phyloP scores from a whole-genome alignment of 331 rosid genomes.

The Acacia concinna region DNA sequence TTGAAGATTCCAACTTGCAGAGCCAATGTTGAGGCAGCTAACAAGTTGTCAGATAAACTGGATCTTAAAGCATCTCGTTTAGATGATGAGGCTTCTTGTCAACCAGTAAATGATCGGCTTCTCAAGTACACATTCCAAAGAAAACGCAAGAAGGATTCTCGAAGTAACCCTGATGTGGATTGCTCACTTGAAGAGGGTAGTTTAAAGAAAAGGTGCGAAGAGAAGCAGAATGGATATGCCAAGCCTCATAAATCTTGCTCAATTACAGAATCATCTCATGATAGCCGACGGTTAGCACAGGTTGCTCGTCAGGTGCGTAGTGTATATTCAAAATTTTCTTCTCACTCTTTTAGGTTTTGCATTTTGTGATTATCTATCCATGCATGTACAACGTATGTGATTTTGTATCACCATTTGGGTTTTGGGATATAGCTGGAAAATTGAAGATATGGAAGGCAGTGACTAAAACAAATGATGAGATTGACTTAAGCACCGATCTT shows the following conservation, averaged over 20 bases:
- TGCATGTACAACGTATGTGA: conserved; percentile 17
- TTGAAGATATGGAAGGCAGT: conserved; percentile 1
- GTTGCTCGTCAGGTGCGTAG: conserved; percentile 85
- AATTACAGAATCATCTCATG: conserved; percentile 57
- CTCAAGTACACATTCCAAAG: conserved; percentile 78
- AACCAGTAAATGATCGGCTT: conserved; percentile 48
- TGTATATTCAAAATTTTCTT: conserved; percentile 18
- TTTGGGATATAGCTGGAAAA: conserved; percentile 24
- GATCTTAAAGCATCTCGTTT: conserved; percentile 43
- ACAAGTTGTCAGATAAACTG: conserved; percentile 35
- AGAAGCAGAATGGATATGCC: conserved; percentile 46
- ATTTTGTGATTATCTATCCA: conserved; percentile 8
- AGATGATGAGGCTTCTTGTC: conserved; percentile 48
- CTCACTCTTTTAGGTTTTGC: conserved; percentile 18
- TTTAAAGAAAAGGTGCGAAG: conserved; percentile 43
- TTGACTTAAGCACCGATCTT: conserved; percentile 18
- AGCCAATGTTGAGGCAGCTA: conserved; percentile 40
- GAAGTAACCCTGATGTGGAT: conserved; percentile 44
- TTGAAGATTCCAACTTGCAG: conserved; percentile 41
- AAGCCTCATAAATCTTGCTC: conserved; percentile 59
- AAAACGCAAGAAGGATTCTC: conserved; percentile 71
- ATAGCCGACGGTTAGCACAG: conserved; percentile 64
- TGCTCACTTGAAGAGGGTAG: conserved; percentile 44
- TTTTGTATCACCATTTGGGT: background rate
- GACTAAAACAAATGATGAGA: conserved; percentile 19